Percentiles rank a stretch among this genome's conserved stretches.
Evolutionary conservation across 495 filamentous ascomycete genomes (phyloP).

Genomic region (Penicillium chermesinum): DNA sequence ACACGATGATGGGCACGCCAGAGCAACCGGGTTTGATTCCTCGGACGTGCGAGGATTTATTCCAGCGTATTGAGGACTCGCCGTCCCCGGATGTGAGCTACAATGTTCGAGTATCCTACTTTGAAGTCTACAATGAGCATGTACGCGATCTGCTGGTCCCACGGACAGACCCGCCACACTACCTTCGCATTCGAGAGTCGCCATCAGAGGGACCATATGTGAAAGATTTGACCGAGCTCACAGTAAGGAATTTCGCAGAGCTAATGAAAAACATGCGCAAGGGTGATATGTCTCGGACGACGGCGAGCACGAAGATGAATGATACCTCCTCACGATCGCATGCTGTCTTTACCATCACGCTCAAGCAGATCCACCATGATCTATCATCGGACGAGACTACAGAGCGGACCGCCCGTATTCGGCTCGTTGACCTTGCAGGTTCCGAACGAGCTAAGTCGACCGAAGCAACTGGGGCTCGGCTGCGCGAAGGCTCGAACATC

Average conservation of each 20-base stretch:
- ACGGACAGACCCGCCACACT: slow-evolving; percentile 68
- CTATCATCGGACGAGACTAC: slow-evolving; percentile 93
- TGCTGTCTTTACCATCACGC: slow-evolving; percentile 94
- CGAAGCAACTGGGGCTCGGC: slow-evolving; percentile 83
- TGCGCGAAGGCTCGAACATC: slow-evolving; percentile 95
- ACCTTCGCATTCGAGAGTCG: slow-evolving; percentile 95
- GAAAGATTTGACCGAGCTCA: slow-evolving; percentile 89
- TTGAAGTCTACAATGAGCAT: slow-evolving; percentile 99
- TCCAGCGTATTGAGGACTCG: slow-evolving; percentile 85
- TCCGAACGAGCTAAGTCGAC: slow-evolving; percentile 94
- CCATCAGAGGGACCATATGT: slow-evolving; percentile 96
- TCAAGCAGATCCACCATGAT: slow-evolving; percentile 96
- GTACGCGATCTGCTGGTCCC: slow-evolving; percentile 90
- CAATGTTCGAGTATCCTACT: slow-evolving; percentile 95
- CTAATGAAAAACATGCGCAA: slow-evolving; percentile 85
- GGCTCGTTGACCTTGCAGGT: slow-evolving; percentile 91
- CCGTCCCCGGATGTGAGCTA: slow-evolving; percentile 85
- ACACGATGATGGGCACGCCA: slow-evolving; percentile 98
- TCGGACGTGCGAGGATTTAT: slow-evolving; percentile 93
- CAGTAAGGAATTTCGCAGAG: slow-evolving; percentile 75
- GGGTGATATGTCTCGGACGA: slow-evolving; percentile 82
- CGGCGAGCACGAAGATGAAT: slow-evolving; percentile 99
- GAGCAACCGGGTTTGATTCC: slow-evolving; percentile 88
- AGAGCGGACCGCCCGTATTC: slow-evolving; percentile 87
- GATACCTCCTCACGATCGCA: slow-evolving; percentile 92